Evolutionary conservation across 495 filamentous ascomycete genomes (phyloP).

Genomic region (Podospora tetraspora): DNA sequence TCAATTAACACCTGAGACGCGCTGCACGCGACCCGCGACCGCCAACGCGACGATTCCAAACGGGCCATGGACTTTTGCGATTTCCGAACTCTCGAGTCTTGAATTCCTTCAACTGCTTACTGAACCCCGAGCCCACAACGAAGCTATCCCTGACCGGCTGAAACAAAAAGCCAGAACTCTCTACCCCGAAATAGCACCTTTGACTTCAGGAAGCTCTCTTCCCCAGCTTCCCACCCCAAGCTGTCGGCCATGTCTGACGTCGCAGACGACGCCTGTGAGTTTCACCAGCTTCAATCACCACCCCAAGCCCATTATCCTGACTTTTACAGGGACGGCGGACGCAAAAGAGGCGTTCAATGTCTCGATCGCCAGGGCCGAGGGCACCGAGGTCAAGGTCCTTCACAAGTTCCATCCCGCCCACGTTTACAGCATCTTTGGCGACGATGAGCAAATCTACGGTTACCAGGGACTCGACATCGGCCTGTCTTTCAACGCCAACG

Average conservation of each 20-base stretch:
- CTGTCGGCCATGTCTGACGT: conserved; percentile 15
- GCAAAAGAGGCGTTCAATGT: conserved; percentile 70
- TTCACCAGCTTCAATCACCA: not conserved
- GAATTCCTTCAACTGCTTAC: not conserved
- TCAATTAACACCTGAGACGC: conserved; percentile 20
- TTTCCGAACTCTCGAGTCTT: not conserved
- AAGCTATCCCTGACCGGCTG: not conserved
- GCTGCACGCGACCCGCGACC: conserved; percentile 8
- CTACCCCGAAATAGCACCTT: not conserved
- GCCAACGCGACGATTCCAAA: conserved; percentile 4
- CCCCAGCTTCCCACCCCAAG: not conserved
- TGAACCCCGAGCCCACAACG: not conserved
- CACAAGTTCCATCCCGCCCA: conserved; percentile 75
- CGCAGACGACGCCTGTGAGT: conserved; percentile 22
- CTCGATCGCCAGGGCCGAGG: conserved; percentile 58
- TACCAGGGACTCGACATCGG: conserved; percentile 74
- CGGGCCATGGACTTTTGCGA: not conserved
- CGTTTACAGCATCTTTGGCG: conserved; percentile 88
- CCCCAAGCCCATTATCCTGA: conserved; percentile 13
- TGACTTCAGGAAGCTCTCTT: not conserved
- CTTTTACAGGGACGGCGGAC: conserved; percentile 59
- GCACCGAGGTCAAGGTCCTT: conserved; percentile 50
- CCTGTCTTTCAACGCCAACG: conserved; percentile 72
- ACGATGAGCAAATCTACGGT: conserved; percentile 85
- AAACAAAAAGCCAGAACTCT: not conserved